Conservation (phyloP, 257 asterid species). For the Jasminum sambac region DNA sequence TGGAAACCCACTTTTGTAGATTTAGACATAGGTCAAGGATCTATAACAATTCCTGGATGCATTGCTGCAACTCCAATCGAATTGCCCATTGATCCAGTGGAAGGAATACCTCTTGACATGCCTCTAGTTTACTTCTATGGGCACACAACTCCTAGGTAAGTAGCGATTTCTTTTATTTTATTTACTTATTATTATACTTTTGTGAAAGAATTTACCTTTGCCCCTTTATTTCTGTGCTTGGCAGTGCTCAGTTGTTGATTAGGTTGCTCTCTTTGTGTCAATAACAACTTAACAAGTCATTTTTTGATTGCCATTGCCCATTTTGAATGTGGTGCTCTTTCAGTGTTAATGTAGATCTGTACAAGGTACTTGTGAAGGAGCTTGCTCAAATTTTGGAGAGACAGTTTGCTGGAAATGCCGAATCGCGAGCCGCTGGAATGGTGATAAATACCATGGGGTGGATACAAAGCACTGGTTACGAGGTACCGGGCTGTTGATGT, state of each 20-base stretch:
- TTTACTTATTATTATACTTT: not conserved
- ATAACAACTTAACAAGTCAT: slow-evolving; percentile 1
- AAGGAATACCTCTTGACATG: slow-evolving; percentile 98
- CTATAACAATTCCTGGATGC: slow-evolving; percentile 93
- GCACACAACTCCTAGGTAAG: slow-evolving; percentile 83
- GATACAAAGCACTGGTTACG: slow-evolving; percentile 96
- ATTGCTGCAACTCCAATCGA: slow-evolving; percentile 95
- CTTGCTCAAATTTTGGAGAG: slow-evolving; percentile 81
- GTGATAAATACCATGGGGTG: slow-evolving; percentile 98
- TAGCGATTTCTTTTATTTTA: not conserved
- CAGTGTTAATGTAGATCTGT: slow-evolving; percentile 87
- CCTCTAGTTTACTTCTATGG: slow-evolving; percentile 95
- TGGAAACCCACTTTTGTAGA: slow-evolving; percentile 99
- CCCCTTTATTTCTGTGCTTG: slow-evolving; percentile 8
- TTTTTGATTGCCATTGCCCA: slow-evolving; percentile 12
- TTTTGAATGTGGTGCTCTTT: slow-evolving; percentile 34
- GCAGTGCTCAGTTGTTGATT: slow-evolving; percentile 1
- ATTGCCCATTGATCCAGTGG: slow-evolving; percentile 93
- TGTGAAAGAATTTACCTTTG: slow-evolving; percentile 1
- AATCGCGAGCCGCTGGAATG: slow-evolving; percentile 97
- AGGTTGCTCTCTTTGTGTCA: not conserved
- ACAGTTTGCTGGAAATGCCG: slow-evolving; percentile 80
- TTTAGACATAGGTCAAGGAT: slow-evolving; percentile 96
- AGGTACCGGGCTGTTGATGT: slow-evolving; percentile 44
- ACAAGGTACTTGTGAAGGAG: slow-evolving; percentile 88